Conservation (phyloP, 1,284 basidiomycete species). For the Exobasidium rhododendri region DNA sequence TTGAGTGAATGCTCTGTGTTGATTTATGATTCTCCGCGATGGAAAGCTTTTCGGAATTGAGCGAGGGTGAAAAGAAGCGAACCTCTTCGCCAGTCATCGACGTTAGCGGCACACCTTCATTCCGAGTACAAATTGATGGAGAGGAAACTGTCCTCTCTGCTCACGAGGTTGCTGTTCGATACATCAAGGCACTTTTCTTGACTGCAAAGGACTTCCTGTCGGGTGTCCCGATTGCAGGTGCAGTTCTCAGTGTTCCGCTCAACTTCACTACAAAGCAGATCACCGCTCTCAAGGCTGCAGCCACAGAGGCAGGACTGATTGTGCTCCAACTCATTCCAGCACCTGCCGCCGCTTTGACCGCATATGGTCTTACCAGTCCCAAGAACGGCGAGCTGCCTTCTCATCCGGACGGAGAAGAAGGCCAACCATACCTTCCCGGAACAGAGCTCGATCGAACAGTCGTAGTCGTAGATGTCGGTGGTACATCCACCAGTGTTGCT, state of each 20-base stretch:
- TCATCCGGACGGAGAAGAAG: slow-evolving; percentile 49
- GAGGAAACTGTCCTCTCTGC: slow-evolving; percentile 73
- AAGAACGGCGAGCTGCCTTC: slow-evolving; percentile 56
- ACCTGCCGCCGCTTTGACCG: slow-evolving; percentile 68
- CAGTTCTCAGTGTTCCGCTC: slow-evolving; percentile 77
- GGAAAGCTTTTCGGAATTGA: slow-evolving; percentile 66
- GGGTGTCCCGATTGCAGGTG: slow-evolving; percentile 68
- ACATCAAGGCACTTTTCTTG: slow-evolving; percentile 76
- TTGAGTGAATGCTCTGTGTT: slow-evolving; percentile 60
- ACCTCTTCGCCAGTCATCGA: slow-evolving; percentile 81
- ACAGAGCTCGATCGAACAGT: slow-evolving; percentile 61
- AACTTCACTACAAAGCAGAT: slow-evolving; percentile 72
- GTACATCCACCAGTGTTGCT: slow-evolving; percentile 60
- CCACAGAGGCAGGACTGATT: slow-evolving; percentile 69
- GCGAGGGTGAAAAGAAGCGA: slow-evolving; percentile 67
- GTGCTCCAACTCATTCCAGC: slow-evolving; percentile 81
- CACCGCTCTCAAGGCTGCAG: slow-evolving; percentile 70
- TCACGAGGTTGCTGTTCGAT: slow-evolving; percentile 79
- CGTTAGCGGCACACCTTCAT: slow-evolving; percentile 58
- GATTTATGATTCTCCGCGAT: slow-evolving; percentile 2
- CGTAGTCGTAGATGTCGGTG: slow-evolving; percentile 63
- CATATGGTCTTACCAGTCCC: slow-evolving; percentile 58
- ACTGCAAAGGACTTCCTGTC: slow-evolving; percentile 93
- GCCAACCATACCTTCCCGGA: slow-evolving; percentile 56
- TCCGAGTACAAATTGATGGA: slow-evolving; percentile 72